Percentiles rank a stretch among this genome's conserved stretches.
phyloP scores from a whole-genome alignment of 441 rosid species.

The Oxalis stricta region DNA sequence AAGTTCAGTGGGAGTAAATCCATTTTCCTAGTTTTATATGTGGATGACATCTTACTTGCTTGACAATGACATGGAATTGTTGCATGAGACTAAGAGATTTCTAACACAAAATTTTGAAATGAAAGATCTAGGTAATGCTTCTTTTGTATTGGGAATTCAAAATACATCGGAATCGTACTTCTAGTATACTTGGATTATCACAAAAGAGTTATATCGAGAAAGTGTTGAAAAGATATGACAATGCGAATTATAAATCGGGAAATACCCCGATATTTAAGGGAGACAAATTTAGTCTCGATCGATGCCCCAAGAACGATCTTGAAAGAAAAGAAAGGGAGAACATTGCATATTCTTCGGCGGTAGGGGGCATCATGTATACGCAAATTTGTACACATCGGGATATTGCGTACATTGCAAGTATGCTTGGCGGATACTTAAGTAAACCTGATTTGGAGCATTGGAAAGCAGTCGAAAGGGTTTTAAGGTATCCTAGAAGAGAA shows the following conservation, averaged over 20 bases:
- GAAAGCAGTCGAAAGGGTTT: neutral
- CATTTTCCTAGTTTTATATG: neutral
- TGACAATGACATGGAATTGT: neutral
- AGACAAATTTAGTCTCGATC: neutral
- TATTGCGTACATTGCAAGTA: too few species aligned
- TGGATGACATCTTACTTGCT: neutral
- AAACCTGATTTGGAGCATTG: neutral
- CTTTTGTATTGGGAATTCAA: neutral
- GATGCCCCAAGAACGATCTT: neutral
- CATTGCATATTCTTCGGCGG: neutral
- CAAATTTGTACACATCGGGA: too few species aligned
- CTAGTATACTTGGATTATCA: neutral
- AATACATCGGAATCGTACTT: neutral
- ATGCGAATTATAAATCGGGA: neutral
- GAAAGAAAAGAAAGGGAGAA: neutral
- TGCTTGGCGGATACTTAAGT: neutral
- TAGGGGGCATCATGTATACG: too few species aligned
- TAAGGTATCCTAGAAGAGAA: neutral
- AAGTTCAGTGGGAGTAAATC: neutral
- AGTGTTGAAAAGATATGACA: neutral
- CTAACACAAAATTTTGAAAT: neutral
- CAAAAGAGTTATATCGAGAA: neutral
- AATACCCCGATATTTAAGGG: neutral
- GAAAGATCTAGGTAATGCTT: neutral
- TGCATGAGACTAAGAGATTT: neutral